A percentile compares a stretch with the other conserved stretches of the same genome.
Evolutionary conservation across 345 rosid species (phyloP).

Genomic region (Conringia planisiliqua): DNA sequence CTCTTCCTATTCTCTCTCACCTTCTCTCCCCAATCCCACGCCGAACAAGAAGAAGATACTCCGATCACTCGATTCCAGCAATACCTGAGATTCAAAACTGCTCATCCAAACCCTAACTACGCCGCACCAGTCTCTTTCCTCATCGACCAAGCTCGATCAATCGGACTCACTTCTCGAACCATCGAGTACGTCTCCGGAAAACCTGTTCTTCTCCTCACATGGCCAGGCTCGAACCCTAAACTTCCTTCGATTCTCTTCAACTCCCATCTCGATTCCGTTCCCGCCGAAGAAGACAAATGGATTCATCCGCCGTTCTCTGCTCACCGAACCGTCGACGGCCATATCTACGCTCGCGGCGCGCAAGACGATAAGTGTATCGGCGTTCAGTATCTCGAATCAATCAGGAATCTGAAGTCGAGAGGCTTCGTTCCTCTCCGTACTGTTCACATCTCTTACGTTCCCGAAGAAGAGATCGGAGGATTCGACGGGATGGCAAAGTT

Average conservation of each 20-base stretch:
- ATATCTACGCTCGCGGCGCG: constrained; percentile 77
- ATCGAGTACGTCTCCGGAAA: constrained; percentile 52
- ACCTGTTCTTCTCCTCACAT: constrained; percentile 60
- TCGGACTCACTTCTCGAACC: constrained; percentile 44
- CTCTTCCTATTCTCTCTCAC: neutral
- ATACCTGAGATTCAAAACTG: constrained; percentile 69
- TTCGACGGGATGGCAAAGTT: constrained; percentile 58
- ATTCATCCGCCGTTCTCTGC: constrained; percentile 83
- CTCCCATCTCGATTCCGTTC: constrained; percentile 96
- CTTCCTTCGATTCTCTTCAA: constrained; percentile 75
- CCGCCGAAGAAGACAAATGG: constrained; percentile 78
- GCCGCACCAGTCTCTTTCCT: constrained; percentile 57
- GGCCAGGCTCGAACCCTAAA: constrained; percentile 69
- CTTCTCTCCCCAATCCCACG: neutral
- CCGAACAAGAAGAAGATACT: constrained; percentile 35
- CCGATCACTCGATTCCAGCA: constrained; percentile 57
- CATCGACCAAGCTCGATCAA: constrained; percentile 45
- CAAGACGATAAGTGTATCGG: constrained; percentile 90
- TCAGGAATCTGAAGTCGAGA: constrained; percentile 49
- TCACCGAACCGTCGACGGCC: constrained; percentile 48
- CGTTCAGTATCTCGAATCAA: constrained; percentile 77
- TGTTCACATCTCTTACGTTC: constrained; percentile 60
- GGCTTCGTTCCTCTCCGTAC: constrained; percentile 56
- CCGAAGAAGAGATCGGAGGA: constrained; percentile 91
- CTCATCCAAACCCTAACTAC: constrained; percentile 84